Conservation (phyloP, 768 basidiomycete species). For the Strobilomyces confusus region DNA sequence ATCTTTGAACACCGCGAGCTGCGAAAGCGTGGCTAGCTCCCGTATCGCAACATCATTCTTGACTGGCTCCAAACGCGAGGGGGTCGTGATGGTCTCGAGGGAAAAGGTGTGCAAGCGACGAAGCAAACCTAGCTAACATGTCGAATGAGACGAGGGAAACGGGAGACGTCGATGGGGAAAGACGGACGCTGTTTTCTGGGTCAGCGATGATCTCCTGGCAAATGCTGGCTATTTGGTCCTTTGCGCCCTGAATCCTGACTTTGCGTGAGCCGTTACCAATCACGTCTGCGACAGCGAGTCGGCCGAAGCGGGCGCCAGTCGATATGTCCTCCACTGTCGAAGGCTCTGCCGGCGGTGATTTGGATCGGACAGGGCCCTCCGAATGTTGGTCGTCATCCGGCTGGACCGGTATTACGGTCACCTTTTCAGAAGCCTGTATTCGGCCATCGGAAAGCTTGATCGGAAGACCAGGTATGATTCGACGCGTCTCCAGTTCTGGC, state of each 20-base stretch:
- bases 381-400: slow-evolving; percentile 29
- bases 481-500: slow-evolving; percentile 45
- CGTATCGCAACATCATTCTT: slow-evolving; percentile 79
- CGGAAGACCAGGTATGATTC: slow-evolving; percentile 62
- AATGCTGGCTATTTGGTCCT: slow-evolving; percentile 90
- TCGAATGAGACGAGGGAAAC: slow-evolving; percentile 13
- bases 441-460: slow-evolving; percentile 84
- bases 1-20: slow-evolving; percentile 93
- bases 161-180: background rate
- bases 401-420: slow-evolving; percentile 18
- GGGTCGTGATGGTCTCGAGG: slow-evolving; percentile 66
- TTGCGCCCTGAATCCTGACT: slow-evolving; percentile 68
- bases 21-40: slow-evolving; percentile 83
- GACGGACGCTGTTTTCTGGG: slow-evolving; percentile 87
- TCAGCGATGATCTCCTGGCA: slow-evolving; percentile 94
- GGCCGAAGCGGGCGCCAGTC: slow-evolving; percentile 86
- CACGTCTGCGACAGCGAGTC: slow-evolving; percentile 71
- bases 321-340: slow-evolving; percentile 61
- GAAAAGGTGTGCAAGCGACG: slow-evolving; percentile 88
- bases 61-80: slow-evolving; percentile 65
- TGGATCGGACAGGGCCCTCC: slow-evolving; percentile 35
- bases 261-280: slow-evolving; percentile 63
- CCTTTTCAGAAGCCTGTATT: slow-evolving; percentile 54
- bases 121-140: slow-evolving; percentile 73
- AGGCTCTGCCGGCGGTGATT: slow-evolving; percentile 23